Percentiles rank a stretch among this genome's conserved stretches.
Evolutionary conservation across 768 basidiomycete genomes (phyloP).

Genomic region (Chalciporus pseudorubinellus): DNA sequence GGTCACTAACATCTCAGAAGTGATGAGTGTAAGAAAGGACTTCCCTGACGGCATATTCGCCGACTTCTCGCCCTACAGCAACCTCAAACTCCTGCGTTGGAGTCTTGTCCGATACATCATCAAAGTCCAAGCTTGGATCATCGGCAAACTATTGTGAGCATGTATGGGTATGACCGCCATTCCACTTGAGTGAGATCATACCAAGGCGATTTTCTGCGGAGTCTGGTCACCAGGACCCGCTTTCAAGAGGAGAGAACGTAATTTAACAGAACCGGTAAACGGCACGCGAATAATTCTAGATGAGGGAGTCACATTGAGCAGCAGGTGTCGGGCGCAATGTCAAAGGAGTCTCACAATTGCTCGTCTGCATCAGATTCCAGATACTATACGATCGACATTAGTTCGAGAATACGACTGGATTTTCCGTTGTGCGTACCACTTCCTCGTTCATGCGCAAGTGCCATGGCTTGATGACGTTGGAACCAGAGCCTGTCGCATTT

Average conservation of each 20-base stretch:
- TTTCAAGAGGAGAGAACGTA: conserved; percentile 80
- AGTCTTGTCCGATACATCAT: conserved; percentile 57
- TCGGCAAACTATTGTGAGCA: conserved; percentile 63
- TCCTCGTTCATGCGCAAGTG: conserved; percentile 68
- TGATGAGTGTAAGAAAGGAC: conserved; percentile 14
- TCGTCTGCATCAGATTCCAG: conserved; percentile 91
- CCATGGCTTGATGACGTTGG: conserved; percentile 84
- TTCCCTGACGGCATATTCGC: conserved; percentile 83
- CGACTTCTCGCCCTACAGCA: conserved; percentile 69
- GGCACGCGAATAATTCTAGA: conserved; percentile 78
- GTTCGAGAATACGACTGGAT: conserved; percentile 1
- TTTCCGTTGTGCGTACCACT: conserved; percentile 44
- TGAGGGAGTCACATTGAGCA: conserved; percentile 7
- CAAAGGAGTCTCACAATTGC: conserved; percentile 60
- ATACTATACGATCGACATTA: conserved; percentile 44
- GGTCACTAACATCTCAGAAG: neutral
- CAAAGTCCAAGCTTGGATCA: conserved; percentile 77
- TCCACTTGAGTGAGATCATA: conserved; percentile 26
- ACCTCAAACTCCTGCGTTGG: conserved; percentile 74
- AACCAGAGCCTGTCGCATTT: conserved; percentile 55
- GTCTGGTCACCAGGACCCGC: conserved; percentile 79
- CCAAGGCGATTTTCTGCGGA: conserved; percentile 68
- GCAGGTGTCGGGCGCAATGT: neutral
- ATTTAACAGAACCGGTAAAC: conserved; percentile 83
- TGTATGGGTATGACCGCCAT: neutral